Base-by-base conservation (phyloP, 768 basidiomycete genomes). In the Boletus vermiculosoides region DNA sequence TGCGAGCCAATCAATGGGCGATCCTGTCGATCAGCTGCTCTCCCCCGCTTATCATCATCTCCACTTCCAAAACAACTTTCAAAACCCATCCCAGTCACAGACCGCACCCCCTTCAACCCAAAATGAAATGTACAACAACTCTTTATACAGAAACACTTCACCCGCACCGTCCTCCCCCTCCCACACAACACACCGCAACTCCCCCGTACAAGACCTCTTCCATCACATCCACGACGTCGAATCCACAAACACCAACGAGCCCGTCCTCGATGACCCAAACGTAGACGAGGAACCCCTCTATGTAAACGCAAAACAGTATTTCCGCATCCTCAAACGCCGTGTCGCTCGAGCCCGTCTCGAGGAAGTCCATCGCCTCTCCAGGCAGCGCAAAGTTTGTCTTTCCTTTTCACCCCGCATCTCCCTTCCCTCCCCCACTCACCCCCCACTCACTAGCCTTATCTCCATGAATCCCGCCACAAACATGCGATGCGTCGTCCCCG, bases 231-330 rank as follows among this genome's bases (percentile, higher is more conserved):
- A 68, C 54, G 62, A 61, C 49, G 52, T 59, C 52, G 65, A 62
- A 33, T 30, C 50, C 20, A 16, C 48, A 13, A 59, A 60, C 56
- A 37, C 20, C 45, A 44, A 28, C 16, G 68, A 73, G 33, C 65
- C 70, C 60, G 61, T 65, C 55, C 66, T 74, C 51, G 71, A 77
- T 20, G 79, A 78, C 58, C 37, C 63, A 5, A 74, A 73, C 56
- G 80, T 92, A 65, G 95, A 98, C 75, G 94, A 98, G 61, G 96
- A 99, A 72, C 96, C 97, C 28, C 86, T 99, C 63, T 98, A 98
- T 76, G 97, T 99, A 57, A 99, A 99, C 66, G 96, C 97, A 57
- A 99, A 99, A 71, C 97, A 99, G 75, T 99, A 98, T 72, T 94
- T 95, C 66, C 91, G 97, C 70, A 98, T 99, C 66, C 83, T 99